These are phyloP conservation scores for Fomes fomentarius DNA, from an alignment of 1,284 basidiomycete species.

Conservation along the genomic window DNA sequence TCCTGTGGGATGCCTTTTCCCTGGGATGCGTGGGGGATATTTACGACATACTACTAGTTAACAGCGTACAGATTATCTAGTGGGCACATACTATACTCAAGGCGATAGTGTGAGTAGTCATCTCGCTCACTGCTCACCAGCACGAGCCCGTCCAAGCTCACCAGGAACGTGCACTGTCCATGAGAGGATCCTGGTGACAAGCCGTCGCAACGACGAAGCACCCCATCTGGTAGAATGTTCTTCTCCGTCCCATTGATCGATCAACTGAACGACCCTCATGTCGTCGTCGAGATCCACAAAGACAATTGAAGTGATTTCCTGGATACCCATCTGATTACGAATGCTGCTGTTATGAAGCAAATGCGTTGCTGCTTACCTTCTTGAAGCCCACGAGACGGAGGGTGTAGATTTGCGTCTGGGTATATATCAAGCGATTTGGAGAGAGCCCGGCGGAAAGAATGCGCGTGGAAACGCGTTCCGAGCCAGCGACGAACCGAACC, in stretches of 20 bases:
- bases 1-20: too few species aligned
- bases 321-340: background rate
- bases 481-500: constrained; percentile 59
- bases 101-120: background rate
- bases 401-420: constrained; percentile 66
- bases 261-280: constrained; percentile 59
- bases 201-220: constrained; percentile 46
- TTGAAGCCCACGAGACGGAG: constrained; percentile 52
- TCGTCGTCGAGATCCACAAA: constrained; percentile 65
- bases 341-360: background rate
- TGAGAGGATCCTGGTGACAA: constrained; percentile 53
- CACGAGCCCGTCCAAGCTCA: background rate
- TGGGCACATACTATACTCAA: background rate
- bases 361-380: constrained; percentile 42
- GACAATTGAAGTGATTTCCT: constrained; percentile 60
- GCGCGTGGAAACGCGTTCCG: constrained; percentile 52
- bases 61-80: too few species aligned
- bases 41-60: too few species aligned
- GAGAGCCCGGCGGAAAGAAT: constrained; percentile 58
- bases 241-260: constrained; percentile 67
- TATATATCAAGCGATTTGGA: constrained; percentile 61
- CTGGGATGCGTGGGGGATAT: too few species aligned
- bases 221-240: constrained; percentile 53
- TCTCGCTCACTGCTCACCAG: too few species aligned
- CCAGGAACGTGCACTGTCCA: constrained; percentile 44